Base-by-base conservation (phyloP, 2,329 filamentous ascomycete genomes). In the Monilinia polystroma region DNA sequence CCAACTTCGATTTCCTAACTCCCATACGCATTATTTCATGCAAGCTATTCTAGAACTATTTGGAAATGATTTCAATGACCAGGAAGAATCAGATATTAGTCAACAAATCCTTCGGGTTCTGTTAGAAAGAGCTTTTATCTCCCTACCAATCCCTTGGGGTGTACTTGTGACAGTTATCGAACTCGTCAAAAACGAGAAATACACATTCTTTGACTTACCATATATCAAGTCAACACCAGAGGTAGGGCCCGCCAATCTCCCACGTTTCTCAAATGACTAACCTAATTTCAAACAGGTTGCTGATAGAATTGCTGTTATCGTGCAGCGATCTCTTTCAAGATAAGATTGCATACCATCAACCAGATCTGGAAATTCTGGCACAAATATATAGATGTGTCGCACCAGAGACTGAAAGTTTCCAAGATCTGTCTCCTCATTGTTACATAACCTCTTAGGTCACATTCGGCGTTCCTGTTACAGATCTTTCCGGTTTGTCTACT, bases 81-180 rank as follows among this genome's bases (percentile, higher is more conserved):
- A 90, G 20, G 91, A 95, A 75, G 91, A 94, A 73, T 84, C 84
- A 1, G 90, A 93, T 70, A 88, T 97, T 58, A 91, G 94, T 47
- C 90, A 98, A 80, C 92, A 96, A 77, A 94, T 99, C 67, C 92
- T 92, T 63, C 87, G 94, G 57, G 88, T 97, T 32, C 81, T 99
- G 56, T 83, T 97, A 49, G 95, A 99, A 82, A 87, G 95, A 59
- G 82, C 97, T 57, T 86, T 96, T 68, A 90, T 92, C 29, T 92
- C 92, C 77, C 92, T 93, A 80, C 94, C 94, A 63, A 94, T 98
- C 77, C 94, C 96, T 23, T 98, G 94, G 94, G 96, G 96, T 16
- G 81, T 99, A 54, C 89, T 97, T 76, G 89, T 93, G 70, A 94
- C 93, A 47, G 85, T 96, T 69, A 81, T 95, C 70, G 95, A 98